Base-by-base conservation (phyloP, 192 early-diverging fungal species). In the Backusella psychrophila region DNA sequence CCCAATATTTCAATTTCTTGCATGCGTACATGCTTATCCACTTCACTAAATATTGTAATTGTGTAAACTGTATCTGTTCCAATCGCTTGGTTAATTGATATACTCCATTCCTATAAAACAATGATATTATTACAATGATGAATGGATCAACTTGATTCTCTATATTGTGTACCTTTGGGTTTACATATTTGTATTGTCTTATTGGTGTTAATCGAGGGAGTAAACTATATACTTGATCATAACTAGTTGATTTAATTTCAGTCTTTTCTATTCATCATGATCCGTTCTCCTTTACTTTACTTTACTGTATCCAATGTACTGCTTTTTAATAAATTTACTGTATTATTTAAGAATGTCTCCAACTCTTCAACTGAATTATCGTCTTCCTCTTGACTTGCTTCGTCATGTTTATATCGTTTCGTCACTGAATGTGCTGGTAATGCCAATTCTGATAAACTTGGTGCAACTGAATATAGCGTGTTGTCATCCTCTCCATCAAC, bases 1-100 rank as follows among this genome's bases (percentile, higher is more conserved):
- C 70, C 70, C 9, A 71, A 6, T 7, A 71, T 31, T 31, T 71
- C 70, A 31, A 71, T 71, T 12, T 71, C 70, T 31, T 71, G 70
- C 6, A 71, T 46, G 0, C 42, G 41, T 19, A 29, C 23, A 44
- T 26, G 3, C 17, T 41, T 26, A 31, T 36, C 42, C 4, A 29
- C 15, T 33, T 41, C 21, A 29, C 29, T 44, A 17, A 44, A 71
- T 11, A 71, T 9, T 2, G 70, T 71, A 1, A 71, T 17, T 49
- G 70, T 71, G 6, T 49, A 23, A 9, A 71, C 35, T 31, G 70
- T 71, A 33, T 71, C 70, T 6, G 29, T 8, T 68, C 66, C 66
- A 68, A 68, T 6, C 0, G 1, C 19, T 2, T 49, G 46, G 6
- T 19, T 17, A 6, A n/a, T n/a, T 21, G 46, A n/a, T 49, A n/a